Conservation (phyloP, 2,329 filamentous ascomycete species). For the Paecilomyces fulvus region DNA sequence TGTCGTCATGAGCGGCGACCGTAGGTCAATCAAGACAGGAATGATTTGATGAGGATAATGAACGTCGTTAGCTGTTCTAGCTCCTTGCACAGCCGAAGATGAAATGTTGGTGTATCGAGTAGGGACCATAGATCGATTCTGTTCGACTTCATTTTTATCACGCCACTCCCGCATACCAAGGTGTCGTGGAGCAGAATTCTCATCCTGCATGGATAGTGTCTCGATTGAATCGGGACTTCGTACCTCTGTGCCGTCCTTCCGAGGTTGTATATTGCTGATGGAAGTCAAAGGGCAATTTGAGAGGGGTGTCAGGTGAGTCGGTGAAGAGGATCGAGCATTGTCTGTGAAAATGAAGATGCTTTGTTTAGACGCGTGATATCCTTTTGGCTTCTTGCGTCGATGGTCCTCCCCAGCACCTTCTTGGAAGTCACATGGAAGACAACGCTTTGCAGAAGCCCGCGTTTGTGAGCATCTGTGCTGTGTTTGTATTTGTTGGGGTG, state of each 20-base stretch:
- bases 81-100: background rate
- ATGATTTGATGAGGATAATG: background rate
- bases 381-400: background rate
- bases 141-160: background rate
- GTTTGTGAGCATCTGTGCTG: background rate
- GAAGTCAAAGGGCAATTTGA: background rate
- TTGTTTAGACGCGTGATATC: background rate
- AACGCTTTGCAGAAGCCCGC: background rate
- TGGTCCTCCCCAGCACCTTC: background rate
- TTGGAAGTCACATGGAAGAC: background rate
- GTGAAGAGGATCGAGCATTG: background rate
- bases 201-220: background rate
- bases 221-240: background rate
- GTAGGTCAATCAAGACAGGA: constrained; percentile 1
- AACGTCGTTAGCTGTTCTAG: background rate
- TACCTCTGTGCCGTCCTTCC: background rate
- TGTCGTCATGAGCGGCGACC: constrained; percentile 18
- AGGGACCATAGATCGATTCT: background rate
- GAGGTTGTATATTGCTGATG: background rate
- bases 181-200: background rate
- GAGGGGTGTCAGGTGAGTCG: background rate
- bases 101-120: no score
- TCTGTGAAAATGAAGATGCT: background rate
- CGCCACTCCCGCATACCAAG: background rate
- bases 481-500: background rate